Percentiles rank a stretch among this genome's conserved stretches.
Conservation (phyloP, 169 alveolate species). For the Cryptosporidium felis region DNA sequence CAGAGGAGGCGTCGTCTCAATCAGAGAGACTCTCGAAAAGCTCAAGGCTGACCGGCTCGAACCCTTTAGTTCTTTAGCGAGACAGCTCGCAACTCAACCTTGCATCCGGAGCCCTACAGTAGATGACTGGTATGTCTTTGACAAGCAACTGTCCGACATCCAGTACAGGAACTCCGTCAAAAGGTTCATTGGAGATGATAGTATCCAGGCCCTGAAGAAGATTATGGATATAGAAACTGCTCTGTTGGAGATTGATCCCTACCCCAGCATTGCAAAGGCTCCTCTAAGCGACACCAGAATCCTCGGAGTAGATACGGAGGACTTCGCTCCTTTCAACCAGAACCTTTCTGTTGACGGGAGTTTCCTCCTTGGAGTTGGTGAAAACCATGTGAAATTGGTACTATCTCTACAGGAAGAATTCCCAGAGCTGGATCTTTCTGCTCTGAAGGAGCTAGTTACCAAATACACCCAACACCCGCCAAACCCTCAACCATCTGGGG, state of each 20-base stretch:
- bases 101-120: constrained; percentile 59
- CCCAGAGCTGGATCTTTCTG: constrained; percentile 4
- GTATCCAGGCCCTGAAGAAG: constrained; percentile 73
- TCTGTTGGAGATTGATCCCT: constrained; percentile 74
- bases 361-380: constrained; percentile 75
- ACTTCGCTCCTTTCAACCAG: constrained; percentile 74
- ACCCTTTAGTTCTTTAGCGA: constrained; percentile 16
- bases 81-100: constrained; percentile 55
- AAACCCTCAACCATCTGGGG: neutral
- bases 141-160: constrained; percentile 49
- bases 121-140: constrained; percentile 71
- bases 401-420: constrained; percentile 72
- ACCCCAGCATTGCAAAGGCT: constrained; percentile 59
- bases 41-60: constrained; percentile 38
- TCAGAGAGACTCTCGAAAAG: constrained; percentile 54
- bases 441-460: constrained; percentile 18
- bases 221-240: constrained; percentile 75
- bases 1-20: constrained; percentile 9
- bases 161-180: constrained; percentile 75
- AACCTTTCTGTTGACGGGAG: constrained; percentile 70
- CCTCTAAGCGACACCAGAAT: constrained; percentile 75
- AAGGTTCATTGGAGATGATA: constrained; percentile 76
- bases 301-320: constrained; percentile 76
- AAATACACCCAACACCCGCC: constrained; percentile 52
- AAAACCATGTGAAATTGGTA: constrained; percentile 73